phyloP scores from a whole-genome alignment of 768 basidiomycete species.

The Boletellus emodensis region DNA sequence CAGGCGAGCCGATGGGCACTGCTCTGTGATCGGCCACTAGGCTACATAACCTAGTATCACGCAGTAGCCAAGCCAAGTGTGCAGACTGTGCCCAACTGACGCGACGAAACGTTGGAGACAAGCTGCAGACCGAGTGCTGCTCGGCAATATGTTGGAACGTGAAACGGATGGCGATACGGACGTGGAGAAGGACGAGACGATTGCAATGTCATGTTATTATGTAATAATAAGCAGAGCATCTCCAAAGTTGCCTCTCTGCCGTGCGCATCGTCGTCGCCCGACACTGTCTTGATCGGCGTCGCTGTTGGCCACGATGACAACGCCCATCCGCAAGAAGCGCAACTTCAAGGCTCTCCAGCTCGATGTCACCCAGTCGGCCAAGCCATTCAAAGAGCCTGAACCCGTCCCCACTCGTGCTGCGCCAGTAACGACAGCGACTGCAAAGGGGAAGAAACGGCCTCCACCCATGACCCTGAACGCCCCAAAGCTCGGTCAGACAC shows the following conservation, averaged over 20 bases:
- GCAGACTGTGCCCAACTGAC: no score
- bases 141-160: no score
- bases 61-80: no score
- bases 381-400: slow-evolving; percentile 36
- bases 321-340: slow-evolving; percentile 82
- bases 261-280: slow-evolving; percentile 9
- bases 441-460: slow-evolving; percentile 64
- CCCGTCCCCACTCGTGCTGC: slow-evolving; percentile 48
- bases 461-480: slow-evolving; percentile 81
- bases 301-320: slow-evolving; percentile 34
- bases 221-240: slow-evolving; percentile 11
- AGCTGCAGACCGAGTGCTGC: no score
- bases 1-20: slow-evolving; percentile 24
- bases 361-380: slow-evolving; percentile 45
- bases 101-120: no score
- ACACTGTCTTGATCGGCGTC: slow-evolving; percentile 1
- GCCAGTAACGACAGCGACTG: slow-evolving; percentile 33
- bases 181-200: no score
- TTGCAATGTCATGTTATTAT: slow-evolving; percentile 13
- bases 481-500: slow-evolving; percentile 51
- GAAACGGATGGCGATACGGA: no score
- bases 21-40: slow-evolving; percentile 23
- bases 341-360: slow-evolving; percentile 88
- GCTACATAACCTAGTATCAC: neutral
- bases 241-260: slow-evolving; percentile 18